phyloP scores from a whole-genome alignment of 345 rosid species.

The Angophora floribunda region DNA sequence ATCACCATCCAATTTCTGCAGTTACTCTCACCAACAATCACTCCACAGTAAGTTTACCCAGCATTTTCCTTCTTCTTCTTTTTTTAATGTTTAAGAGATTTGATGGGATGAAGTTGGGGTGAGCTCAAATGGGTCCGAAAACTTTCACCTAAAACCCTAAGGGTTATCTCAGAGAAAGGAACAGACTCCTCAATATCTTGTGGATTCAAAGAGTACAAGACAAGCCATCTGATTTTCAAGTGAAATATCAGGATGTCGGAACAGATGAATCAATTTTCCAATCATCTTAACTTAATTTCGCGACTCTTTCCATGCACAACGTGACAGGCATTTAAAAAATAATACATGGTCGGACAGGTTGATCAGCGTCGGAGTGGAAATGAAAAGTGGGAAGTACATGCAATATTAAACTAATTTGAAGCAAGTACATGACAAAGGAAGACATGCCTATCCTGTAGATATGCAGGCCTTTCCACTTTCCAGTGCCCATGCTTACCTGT shows the following conservation, averaged over 20 bases:
- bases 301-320: neutral
- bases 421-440: neutral
- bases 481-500: neutral
- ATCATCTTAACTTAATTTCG: neutral
- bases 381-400: neutral
- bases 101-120: neutral
- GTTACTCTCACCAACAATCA: neutral
- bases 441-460: neutral
- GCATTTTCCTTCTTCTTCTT: neutral
- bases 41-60: neutral
- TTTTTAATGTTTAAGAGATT: neutral
- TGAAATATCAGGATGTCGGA: neutral
- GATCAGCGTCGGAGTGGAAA: neutral
- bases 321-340: neutral
- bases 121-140: neutral
- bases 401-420: neutral
- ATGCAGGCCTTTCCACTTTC: neutral
- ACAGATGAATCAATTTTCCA: neutral
- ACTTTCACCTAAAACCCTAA: neutral
- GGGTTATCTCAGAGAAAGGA: neutral
- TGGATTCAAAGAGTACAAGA: neutral
- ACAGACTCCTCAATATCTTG: neutral
- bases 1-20: neutral
- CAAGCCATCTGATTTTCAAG: neutral
- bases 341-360: neutral